phyloP scores from a whole-genome alignment of 495 filamentous ascomycete genomes.

The Collariella sp. region DNA sequence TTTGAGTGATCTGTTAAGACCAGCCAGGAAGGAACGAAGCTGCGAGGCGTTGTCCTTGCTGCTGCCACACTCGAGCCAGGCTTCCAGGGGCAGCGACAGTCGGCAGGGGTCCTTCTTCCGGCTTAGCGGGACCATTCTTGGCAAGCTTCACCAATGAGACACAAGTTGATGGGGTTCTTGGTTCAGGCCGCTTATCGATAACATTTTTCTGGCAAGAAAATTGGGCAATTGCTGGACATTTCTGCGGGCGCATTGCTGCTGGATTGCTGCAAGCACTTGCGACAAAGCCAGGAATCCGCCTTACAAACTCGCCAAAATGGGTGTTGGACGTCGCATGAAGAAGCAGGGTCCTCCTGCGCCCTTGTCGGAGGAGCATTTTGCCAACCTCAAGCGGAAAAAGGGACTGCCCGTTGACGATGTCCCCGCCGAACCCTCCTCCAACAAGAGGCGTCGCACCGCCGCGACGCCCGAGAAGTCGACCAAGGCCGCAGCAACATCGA shows the following conservation, averaged over 20 bases:
- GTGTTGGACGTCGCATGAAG: constrained; percentile 81
- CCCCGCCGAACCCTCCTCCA: constrained; percentile 35
- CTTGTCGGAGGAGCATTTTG: constrained; percentile 70
- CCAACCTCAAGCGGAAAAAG: constrained; percentile 68
- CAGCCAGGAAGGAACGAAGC: constrained; percentile 9
- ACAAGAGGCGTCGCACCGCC: constrained; percentile 61
- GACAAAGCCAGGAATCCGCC: not conserved
- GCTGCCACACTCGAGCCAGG: constrained; percentile 6
- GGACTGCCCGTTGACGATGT: constrained; percentile 43
- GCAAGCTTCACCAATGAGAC: constrained; percentile 8
- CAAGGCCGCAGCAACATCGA: constrained; percentile 31
- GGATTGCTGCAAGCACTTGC: constrained; percentile 5
- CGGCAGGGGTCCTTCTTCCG: constrained; percentile 11
- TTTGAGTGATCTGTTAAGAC: constrained; percentile 27
- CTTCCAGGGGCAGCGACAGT: constrained; percentile 12
- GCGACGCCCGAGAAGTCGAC: constrained; percentile 42
- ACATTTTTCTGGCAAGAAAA: constrained; percentile 17
- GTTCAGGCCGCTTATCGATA: constrained; percentile 25
- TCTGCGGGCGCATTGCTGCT: constrained; percentile 10
- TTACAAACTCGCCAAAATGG: constrained; percentile 51
- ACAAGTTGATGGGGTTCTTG: not conserved
- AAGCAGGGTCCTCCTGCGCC: constrained; percentile 85
- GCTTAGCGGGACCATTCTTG: not conserved
- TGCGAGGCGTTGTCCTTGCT: constrained; percentile 2
- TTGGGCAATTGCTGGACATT: constrained; percentile 20